Percentiles rank a stretch among this genome's conserved stretches.
phyloP scores from a whole-genome alignment of 768 basidiomycete genomes.

The Russula compacta region DNA sequence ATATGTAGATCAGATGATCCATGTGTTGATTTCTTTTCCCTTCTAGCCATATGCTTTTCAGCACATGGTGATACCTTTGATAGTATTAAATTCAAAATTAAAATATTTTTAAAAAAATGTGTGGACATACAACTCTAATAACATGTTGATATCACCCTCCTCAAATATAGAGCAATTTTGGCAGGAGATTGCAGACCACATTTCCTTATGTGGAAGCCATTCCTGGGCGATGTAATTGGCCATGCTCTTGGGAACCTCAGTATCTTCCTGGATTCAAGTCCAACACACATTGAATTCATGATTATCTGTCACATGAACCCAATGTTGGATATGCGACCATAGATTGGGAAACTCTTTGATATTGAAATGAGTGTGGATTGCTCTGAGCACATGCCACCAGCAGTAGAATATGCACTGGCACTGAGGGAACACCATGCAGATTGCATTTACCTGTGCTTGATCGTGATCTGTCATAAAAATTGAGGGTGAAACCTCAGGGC shows the following conservation, averaged over 20 bases:
- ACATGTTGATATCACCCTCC: not conserved
- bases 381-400: not conserved
- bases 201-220: not conserved
- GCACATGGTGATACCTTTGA: too few relatives aligned
- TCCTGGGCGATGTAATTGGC: too few relatives aligned
- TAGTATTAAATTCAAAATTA: too few relatives aligned
- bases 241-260: too few relatives aligned
- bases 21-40: too few relatives aligned
- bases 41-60: too few relatives aligned
- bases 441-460: too few relatives aligned
- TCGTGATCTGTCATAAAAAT: too few relatives aligned
- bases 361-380: not conserved
- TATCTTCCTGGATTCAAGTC: not conserved
- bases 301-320: not conserved
- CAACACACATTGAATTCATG: not conserved
- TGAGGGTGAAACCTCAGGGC: too few relatives aligned
- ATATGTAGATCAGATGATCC: too few relatives aligned
- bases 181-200: not conserved
- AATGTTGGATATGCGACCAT: not conserved
- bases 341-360: not conserved
- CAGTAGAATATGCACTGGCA: not conserved
- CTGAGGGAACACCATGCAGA: too few relatives aligned
- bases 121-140: not conserved
- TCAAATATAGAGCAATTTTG: not conserved
- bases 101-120: too few relatives aligned